phyloP scores from a whole-genome alignment of 192 early-diverging fungal species.

The Linnemannia elongata region DNA sequence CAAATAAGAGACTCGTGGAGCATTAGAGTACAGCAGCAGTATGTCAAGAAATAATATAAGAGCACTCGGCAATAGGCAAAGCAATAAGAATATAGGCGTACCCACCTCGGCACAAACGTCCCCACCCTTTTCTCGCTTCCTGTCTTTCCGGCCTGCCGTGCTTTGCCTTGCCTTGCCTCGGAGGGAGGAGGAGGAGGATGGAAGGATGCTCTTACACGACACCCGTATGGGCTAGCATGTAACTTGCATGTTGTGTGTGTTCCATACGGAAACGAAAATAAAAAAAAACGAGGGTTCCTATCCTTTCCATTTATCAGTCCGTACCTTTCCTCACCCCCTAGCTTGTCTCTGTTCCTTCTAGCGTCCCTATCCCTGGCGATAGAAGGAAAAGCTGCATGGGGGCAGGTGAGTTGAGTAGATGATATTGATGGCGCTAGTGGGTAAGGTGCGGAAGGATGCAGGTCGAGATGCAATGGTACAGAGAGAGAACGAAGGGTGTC shows the following conservation, averaged over 20 bases:
- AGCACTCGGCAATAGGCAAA: neutral
- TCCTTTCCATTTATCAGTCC: neutral
- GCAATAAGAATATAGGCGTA: neutral
- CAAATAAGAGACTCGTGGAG: neutral
- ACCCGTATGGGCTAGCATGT: neutral
- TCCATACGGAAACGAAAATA: neutral
- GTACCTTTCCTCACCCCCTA: neutral
- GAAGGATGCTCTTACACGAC: neutral
- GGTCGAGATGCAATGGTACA: too few relatives aligned
- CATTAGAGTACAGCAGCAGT: neutral
- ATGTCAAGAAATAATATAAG: neutral
- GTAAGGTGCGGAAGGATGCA: neutral
- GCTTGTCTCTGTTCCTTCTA: neutral
- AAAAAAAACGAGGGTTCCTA: neutral
- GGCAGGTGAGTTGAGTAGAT: neutral
- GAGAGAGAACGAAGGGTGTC: too few relatives aligned
- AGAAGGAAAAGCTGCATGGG: neutral
- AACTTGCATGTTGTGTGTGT: neutral
- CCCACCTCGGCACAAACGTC: neutral
- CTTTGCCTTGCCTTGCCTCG: neutral
- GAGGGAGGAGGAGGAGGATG: neutral
- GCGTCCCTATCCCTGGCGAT: neutral
- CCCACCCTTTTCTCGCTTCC: neutral
- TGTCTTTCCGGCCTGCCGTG: neutral
- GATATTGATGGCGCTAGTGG: neutral